phyloP scores from a whole-genome alignment of 2,329 filamentous ascomycete genomes.

The Epichloe brachyelytri region DNA sequence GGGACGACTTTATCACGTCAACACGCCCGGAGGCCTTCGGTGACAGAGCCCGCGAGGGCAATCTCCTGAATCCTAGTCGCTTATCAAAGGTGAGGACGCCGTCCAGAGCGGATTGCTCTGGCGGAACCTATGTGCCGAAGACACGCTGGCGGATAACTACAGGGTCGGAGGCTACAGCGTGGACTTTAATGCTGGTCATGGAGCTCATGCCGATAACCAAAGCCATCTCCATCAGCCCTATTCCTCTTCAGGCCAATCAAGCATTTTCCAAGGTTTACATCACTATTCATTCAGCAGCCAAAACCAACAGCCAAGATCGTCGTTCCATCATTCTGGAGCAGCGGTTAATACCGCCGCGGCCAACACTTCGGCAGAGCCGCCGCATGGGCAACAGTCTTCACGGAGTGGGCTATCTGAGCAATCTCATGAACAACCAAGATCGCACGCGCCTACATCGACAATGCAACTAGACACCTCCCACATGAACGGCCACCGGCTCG shows the following conservation, averaged over 20 bases:
- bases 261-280: constrained; percentile 8
- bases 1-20: background rate
- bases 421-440: constrained; percentile 19
- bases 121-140: constrained; percentile 61
- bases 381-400: constrained; percentile 21
- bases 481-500: constrained; percentile 39
- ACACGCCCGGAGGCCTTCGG: constrained; percentile 10
- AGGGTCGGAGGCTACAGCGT: constrained; percentile 62
- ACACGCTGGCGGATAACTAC: constrained; percentile 64
- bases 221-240: constrained; percentile 52
- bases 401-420: constrained; percentile 25
- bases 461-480: constrained; percentile 42
- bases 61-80: constrained; percentile 39
- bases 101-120: constrained; percentile 66
- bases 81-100: constrained; percentile 50
- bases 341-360: constrained; percentile 24
- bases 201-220: constrained; percentile 51
- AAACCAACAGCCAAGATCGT: constrained; percentile 23
- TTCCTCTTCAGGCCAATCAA: constrained; percentile 31
- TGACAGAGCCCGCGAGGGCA: constrained; percentile 41
- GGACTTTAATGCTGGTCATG: constrained; percentile 55
- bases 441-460: constrained; percentile 26
- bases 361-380: constrained; percentile 29
- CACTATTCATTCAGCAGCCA: constrained; percentile 7
- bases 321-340: constrained; percentile 33